Conservation (phyloP, 768 basidiomycete species). For the Lactarius psammicola region DNA sequence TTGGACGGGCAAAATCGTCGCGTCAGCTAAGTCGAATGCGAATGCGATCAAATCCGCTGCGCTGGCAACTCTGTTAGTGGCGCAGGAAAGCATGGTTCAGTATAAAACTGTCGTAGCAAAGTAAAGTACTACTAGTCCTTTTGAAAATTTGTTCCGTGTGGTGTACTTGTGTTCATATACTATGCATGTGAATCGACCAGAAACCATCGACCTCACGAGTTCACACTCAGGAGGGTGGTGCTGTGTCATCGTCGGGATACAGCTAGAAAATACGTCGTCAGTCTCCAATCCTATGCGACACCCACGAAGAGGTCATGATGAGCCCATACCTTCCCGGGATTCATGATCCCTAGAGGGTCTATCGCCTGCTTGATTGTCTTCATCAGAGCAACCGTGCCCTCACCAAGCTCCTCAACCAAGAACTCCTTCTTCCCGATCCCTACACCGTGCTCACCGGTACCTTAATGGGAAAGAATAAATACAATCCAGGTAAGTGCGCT, state of each 20-base stretch:
- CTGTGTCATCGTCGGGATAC: constrained; percentile 16
- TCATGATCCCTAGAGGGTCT: constrained; percentile 75
- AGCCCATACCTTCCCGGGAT: constrained; percentile 73
- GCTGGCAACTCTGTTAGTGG: too few relatives aligned
- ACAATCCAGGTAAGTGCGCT: constrained; percentile 1
- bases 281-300: neutral
- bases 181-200: neutral
- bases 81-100: too few relatives aligned
- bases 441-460: constrained; percentile 84
- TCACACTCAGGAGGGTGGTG: neutral
- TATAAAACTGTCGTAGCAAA: too few relatives aligned
- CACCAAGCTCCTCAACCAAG: constrained; percentile 77
- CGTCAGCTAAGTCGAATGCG: neutral
- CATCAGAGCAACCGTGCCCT: constrained; percentile 82
- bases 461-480: constrained; percentile 36
- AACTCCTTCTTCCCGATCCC: constrained; percentile 83
- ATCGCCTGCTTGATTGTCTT: constrained; percentile 71
- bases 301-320: neutral
- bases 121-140: too few relatives aligned
- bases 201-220: neutral
- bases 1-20: neutral
- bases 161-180: neutral
- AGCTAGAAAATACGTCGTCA: constrained; percentile 3
- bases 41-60: neutral
- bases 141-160: neutral